Evolutionary conservation across 208 protist species (phyloP).

Genomic region (Phytomonas sp.): DNA sequence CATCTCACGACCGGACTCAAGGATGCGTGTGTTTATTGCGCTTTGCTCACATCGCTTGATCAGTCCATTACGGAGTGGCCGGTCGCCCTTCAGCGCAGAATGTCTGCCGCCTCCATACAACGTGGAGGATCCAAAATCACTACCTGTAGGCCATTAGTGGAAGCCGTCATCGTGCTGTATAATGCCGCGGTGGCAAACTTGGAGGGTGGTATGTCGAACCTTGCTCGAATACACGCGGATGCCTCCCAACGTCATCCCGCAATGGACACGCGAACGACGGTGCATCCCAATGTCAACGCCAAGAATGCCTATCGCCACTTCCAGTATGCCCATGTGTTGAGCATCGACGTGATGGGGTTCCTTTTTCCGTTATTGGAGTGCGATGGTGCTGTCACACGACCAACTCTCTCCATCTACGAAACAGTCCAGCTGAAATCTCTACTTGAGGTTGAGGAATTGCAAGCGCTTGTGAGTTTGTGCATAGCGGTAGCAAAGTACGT

Average conservation of each 20-base stretch:
- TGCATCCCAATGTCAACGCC: conserved; percentile 29
- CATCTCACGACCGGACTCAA: conserved; percentile 19
- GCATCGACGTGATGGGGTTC: neutral
- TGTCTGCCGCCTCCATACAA: neutral
- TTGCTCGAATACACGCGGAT: conserved; percentile 31
- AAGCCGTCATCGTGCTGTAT: conserved; percentile 49
- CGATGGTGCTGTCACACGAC: neutral
- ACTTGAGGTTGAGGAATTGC: conserved; percentile 26
- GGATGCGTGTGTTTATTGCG: conserved; percentile 27
- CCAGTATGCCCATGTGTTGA: conserved; percentile 9
- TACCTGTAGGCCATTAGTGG: conserved; percentile 20
- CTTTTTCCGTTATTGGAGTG: neutral
- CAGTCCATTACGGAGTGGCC: conserved; percentile 35
- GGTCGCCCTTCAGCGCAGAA: neutral
- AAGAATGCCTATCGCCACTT: conserved; percentile 48
- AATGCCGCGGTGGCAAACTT: conserved; percentile 46
- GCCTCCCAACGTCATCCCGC: conserved; percentile 7
- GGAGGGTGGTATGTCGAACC: conserved; percentile 24
- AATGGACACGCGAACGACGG: conserved; percentile 13
- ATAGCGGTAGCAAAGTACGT: conserved; percentile 57
- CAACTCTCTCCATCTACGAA: neutral
- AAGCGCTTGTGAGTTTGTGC: conserved; percentile 26
- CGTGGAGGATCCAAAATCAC: neutral
- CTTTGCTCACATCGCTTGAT: conserved; percentile 44
- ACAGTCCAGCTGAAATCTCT: conserved; percentile 17